Evolutionary conservation across 1,139 yeast genomes (phyloP), one percentile per base, ranked within the genome.

Genomic region (Lodderomyces parapsilosis): DNA sequence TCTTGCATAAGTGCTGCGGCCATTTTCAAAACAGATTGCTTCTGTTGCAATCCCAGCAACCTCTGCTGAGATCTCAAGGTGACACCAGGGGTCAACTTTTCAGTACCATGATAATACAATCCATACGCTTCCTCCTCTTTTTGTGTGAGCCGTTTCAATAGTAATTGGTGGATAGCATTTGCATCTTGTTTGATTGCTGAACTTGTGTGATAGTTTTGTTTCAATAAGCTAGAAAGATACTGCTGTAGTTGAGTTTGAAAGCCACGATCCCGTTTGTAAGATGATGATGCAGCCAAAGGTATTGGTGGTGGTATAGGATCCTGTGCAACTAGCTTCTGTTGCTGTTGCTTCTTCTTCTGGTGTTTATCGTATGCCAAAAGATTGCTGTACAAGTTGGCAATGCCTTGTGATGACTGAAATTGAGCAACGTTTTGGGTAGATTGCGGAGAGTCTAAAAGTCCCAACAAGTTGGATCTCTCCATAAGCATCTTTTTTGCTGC

Each of bases 81-180:
- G 1, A 89, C 97, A 15, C 96, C 96, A 0, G 90, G 80, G 2
- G 81, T 78, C 13, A 88, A 67, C 52, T 85, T 83, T 45, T 91
- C 97, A 30, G 65, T 68, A 13, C 81, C 78, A 62, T 89, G 96
- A 53, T 86, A 86, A 43, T 83, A 74, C 35, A 94, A 76, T 11
- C 99, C 99, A 56, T 85, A 86, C 0, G 91, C 85, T 44, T 83
- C 87, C 61, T 89, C 93, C 55, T 90, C 96, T 55, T 87, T 85
- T 24, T 80, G 74, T 0, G 89, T 77, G 42, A 91, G 76, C 43
- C 81, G 76, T 54, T 80, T 80, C 53, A 74, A 76, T 43, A 74
- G 57, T 44, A 74, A 58, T 45, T 71, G 75, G 47, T 72, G 77
- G 25, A 67, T 63, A 2, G 73, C 60, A 42, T 61, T 65, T 31